Percentiles rank a stretch among this genome's conserved stretches.
phyloP scores from a whole-genome alignment of 176 grass and related monocot genomes.

The Cymbopogon citratus region DNA sequence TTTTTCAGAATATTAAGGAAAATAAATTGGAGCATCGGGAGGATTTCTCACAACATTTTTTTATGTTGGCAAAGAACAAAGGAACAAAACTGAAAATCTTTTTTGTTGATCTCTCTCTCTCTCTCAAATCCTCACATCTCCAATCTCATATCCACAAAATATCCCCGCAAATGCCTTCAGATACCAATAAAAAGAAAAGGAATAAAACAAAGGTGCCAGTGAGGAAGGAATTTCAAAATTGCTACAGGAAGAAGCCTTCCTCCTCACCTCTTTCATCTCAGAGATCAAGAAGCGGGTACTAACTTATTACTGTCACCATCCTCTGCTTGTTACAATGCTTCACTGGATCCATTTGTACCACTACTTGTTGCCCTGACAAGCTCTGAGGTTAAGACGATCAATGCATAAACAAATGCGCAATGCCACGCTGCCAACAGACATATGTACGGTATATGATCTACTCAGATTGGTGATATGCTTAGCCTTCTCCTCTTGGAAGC shows the following conservation, averaged over 20 bases:
- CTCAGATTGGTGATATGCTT: conserved; percentile 33
- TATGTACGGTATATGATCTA: conserved; percentile 29
- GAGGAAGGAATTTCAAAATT: conserved; percentile 34
- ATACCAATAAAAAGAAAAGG: neutral
- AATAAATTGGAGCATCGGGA: conserved; percentile 7
- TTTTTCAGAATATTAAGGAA: neutral
- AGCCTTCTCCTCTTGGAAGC: conserved; percentile 69
- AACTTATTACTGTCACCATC: conserved; percentile 35
- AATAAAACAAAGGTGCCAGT: conserved; percentile 16
- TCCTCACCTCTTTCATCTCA: conserved; percentile 37
- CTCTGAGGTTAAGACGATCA: conserved; percentile 21
- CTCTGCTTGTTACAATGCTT: conserved; percentile 10
- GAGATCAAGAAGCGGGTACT: conserved; percentile 31
- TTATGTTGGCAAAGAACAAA: conserved; percentile 20
- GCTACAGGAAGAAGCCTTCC: conserved; percentile 22
- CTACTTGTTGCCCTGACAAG: conserved; percentile 23
- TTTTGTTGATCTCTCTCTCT: conserved; percentile 27
- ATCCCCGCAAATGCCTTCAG: conserved; percentile 16
- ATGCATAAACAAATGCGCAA: neutral
- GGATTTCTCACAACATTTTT: neutral
- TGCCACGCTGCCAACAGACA: conserved; percentile 4
- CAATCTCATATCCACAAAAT: conserved; percentile 48
- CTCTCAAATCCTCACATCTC: conserved; percentile 23
- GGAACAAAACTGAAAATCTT: conserved; percentile 21
- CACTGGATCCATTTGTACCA: conserved; percentile 17